Conservation (phyloP, 768 basidiomycete species). For the Cyclocybe aegerita region DNA sequence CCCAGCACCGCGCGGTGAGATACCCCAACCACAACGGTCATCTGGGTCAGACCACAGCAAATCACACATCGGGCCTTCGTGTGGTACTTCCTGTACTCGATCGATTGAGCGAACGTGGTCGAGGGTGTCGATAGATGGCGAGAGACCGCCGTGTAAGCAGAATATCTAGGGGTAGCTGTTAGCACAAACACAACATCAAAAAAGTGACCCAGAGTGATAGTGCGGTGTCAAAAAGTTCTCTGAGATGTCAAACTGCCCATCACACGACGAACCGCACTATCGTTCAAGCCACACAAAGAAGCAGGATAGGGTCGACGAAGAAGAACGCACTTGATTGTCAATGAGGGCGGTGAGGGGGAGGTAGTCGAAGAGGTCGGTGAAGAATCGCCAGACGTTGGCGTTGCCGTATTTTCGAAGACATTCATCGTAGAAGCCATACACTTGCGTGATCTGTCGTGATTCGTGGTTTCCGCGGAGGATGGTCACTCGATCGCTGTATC, state of each 20-base stretch:
- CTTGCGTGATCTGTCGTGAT: slow-evolving; percentile 98
- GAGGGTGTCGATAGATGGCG: slow-evolving; percentile 98
- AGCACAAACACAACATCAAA: slow-evolving; percentile 6
- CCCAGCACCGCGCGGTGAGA: slow-evolving; percentile 97
- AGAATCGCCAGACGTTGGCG: slow-evolving; percentile 99
- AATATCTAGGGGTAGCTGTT: slow-evolving; percentile 71
- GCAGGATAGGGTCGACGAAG: slow-evolving; percentile 1
- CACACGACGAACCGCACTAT: slow-evolving; percentile 15
- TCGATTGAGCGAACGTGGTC: slow-evolving; percentile 99
- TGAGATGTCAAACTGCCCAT: background rate
- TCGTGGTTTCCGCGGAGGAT: slow-evolving; percentile 99
- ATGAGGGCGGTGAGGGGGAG: slow-evolving; percentile 96
- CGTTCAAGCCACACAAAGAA: slow-evolving; percentile 1
- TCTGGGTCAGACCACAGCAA: slow-evolving; percentile 99
- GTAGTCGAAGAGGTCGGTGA: slow-evolving; percentile 98
- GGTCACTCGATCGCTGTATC: slow-evolving; percentile 97
- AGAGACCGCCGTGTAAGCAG: slow-evolving; percentile 96
- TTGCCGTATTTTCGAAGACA: slow-evolving; percentile 99
- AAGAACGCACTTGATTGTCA: slow-evolving; percentile 83
- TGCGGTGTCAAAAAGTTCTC: background rate
- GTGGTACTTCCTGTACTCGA: slow-evolving; percentile 98
- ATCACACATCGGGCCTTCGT: slow-evolving; percentile 99
- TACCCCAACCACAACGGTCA: slow-evolving; percentile 99
- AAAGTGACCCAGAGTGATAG: slow-evolving; percentile 5
- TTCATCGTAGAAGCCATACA: slow-evolving; percentile 99